Evolutionary conservation across 108 stramenopile genomes (phyloP), one percentile per base, ranked within the genome.

Genomic region (Nannochloropsis gaditana): DNA sequence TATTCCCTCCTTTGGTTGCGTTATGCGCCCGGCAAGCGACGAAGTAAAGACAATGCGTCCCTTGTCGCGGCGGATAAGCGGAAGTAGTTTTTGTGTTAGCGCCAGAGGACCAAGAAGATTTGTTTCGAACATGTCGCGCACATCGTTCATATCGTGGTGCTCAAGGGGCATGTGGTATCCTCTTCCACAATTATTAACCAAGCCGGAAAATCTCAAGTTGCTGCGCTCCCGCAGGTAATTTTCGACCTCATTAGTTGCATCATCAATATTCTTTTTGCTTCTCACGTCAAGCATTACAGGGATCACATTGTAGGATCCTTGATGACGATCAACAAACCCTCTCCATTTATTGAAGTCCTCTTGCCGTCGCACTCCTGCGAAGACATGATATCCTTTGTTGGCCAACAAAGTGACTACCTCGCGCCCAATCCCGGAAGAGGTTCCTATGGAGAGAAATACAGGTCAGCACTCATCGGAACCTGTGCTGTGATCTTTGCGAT

Each of bases 131-230:
- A 73, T 73, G 59, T 73, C n/a, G 19, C 59, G 59, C n/a, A 73
- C 59, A n/a, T 73, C 59, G 59, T 73, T n/a, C 59, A 73, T 73
- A n/a, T 73, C 59, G 59, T 73, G 59, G 59, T 73, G 59, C n/a
- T 73, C 59, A n/a, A 73, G 3, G n/a, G 59, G 59, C 59, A 15
- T 15, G 59, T 73, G 59, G 59, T n/a, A 73, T 73, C 59, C 59
- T 15, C 15, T 73, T 15, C 59, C 59, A n/a, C 19, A 15, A 73
- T 73, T 73, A 73, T 6, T 73, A 3, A 73, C 59, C 59, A 73
- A 73, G 5, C 59, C 59, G 19, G 59, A 15, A 73, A 73, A 73
- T n/a, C n/a, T 73, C 59, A 73, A n/a, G 59, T 73, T 8, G 8
- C 2, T n/a, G 6, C n/a, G 59, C 59, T 73, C 59, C 19, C 59